A percentile compares a stretch with the other conserved stretches of the same genome.
phyloP scores from a whole-genome alignment of 192 early-diverging fungal genomes.

The Backusella morwellensis region DNA sequence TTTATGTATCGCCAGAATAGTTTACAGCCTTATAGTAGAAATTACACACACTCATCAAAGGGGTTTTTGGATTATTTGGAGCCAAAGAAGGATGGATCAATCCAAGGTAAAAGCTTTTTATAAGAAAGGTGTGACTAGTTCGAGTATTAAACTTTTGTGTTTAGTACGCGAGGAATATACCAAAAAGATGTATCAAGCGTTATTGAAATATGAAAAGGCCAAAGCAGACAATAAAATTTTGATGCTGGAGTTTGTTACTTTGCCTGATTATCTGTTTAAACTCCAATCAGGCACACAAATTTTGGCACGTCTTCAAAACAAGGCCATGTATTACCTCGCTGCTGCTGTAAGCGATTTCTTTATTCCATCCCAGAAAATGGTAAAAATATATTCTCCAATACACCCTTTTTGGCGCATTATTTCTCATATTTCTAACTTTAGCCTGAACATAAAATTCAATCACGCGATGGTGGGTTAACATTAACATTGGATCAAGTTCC shows the following conservation, averaged over 20 bases:
- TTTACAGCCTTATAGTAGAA: slow-evolving; percentile 88
- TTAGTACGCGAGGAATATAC: slow-evolving; percentile 65
- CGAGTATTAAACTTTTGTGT: neutral
- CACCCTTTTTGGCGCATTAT: neutral
- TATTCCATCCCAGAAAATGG: slow-evolving; percentile 91
- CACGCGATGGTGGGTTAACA: slow-evolving; percentile 77
- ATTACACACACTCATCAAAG: slow-evolving; percentile 81
- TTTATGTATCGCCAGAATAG: slow-evolving; percentile 94
- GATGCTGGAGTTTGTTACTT: slow-evolving; percentile 83
- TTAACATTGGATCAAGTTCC: slow-evolving; percentile 95
- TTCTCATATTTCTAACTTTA: slow-evolving; percentile 8
- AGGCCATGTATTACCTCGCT: slow-evolving; percentile 93
- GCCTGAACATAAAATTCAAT: slow-evolving; percentile 97
- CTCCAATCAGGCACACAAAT: slow-evolving; percentile 72
- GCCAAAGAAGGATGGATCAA: slow-evolving; percentile 52
- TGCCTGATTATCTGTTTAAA: slow-evolving; percentile 91
- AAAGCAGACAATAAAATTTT: slow-evolving; percentile 65
- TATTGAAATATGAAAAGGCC: slow-evolving; percentile 48
- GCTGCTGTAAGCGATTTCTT: slow-evolving; percentile 99
- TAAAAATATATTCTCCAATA: slow-evolving; percentile 19
- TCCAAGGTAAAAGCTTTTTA: slow-evolving; percentile 47
- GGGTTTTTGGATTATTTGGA: slow-evolving; percentile 81
- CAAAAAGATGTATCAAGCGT: slow-evolving; percentile 59
- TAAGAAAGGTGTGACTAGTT: neutral
- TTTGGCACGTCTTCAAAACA: slow-evolving; percentile 61